A percentile compares a stretch with the other conserved stretches of the same genome.
Evolutionary conservation across 306 rosid genomes (phyloP).

Genomic region (Hylodesmum podocarpum): DNA sequence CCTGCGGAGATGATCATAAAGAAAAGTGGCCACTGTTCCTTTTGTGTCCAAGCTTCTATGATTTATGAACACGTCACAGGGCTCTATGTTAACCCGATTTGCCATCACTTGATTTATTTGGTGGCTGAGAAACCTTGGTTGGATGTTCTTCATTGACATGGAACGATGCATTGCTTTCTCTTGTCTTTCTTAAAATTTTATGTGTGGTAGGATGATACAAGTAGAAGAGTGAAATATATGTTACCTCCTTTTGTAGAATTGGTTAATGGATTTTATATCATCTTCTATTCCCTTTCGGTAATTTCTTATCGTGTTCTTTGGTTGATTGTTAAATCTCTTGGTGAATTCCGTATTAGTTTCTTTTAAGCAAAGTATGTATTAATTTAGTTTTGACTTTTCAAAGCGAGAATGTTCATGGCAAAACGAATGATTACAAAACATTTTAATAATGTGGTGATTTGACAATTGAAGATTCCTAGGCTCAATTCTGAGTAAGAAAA

Average conservation of each 20-base stretch:
- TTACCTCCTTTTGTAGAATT: background rate
- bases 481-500: background rate
- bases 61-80: conserved; percentile 64
- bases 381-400: background rate
- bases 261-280: background rate
- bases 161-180: conserved; percentile 23
- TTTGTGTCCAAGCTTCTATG: conserved; percentile 68
- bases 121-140: conserved; percentile 17
- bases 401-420: background rate
- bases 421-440: background rate
- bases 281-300: background rate
- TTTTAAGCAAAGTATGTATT: no score
- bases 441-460: background rate
- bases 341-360: no score
- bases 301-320: background rate
- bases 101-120: conserved; percentile 14
- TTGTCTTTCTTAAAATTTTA: background rate
- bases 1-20: conserved; percentile 53
- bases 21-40: conserved; percentile 48
- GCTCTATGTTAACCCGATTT: background rate
- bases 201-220: no score
- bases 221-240: background rate
- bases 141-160: conserved; percentile 24
- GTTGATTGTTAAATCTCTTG: background rate
- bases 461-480: background rate